Evolutionary conservation across 2,329 filamentous ascomycete species (phyloP).

Genomic region (Drechslerella dactyloides): DNA sequence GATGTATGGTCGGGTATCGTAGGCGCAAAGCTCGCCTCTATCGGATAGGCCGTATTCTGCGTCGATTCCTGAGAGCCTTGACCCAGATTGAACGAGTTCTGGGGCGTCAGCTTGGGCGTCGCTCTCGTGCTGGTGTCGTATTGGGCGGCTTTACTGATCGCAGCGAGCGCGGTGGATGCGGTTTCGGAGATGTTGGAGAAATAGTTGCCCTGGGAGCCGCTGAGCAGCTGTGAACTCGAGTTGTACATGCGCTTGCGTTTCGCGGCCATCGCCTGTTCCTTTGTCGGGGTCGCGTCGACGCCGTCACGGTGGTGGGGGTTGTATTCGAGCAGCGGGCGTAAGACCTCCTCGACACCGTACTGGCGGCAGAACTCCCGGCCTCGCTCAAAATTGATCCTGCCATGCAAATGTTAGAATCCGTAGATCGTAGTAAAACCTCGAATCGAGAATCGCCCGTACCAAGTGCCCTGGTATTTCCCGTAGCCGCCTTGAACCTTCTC

Average conservation of each 20-base stretch:
- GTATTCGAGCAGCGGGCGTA: conserved; percentile 77
- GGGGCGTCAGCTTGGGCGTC: conserved; percentile 41
- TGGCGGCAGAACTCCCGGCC: conserved; percentile 89
- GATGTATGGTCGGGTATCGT: conserved; percentile 50
- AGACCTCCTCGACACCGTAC: conserved; percentile 76
- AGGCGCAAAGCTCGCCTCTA: conserved; percentile 48
- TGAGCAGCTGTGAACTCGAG: conserved; percentile 71
- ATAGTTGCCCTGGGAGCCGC: conserved; percentile 80
- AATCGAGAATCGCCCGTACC: conserved; percentile 60
- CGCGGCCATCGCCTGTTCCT: conserved; percentile 97
- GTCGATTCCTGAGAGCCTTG: conserved; percentile 31
- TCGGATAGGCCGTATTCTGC: conserved; percentile 25
- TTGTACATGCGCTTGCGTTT: conserved; percentile 92
- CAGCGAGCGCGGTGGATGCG: conserved; percentile 88
- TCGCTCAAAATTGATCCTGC: conserved; percentile 79
- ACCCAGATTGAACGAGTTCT: conserved; percentile 41
- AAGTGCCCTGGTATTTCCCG: conserved; percentile 98
- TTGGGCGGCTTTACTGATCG: conserved; percentile 88
- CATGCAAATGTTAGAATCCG: conserved; percentile 11
- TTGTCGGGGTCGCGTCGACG: conserved; percentile 90
- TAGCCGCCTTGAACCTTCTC: conserved; percentile 99
- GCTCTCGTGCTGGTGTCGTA: conserved; percentile 38
- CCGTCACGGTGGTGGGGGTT: conserved; percentile 81
- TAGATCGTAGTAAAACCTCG: conserved; percentile 14
- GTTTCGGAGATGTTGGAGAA: conserved; percentile 97